Conservation (phyloP, 495 filamentous ascomycete species). For the Talaromyces ruber region DNA sequence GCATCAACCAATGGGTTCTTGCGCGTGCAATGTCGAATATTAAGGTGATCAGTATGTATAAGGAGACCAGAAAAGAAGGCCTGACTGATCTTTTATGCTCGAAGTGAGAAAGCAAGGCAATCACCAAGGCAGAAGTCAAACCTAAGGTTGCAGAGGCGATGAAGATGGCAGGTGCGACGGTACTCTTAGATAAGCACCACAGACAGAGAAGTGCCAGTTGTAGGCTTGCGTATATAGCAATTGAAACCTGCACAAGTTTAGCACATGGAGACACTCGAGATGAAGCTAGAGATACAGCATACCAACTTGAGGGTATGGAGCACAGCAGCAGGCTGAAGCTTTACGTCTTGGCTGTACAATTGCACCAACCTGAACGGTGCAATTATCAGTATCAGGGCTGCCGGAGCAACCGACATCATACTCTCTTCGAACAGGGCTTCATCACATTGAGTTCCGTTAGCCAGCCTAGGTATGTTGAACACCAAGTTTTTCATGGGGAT, state of each 20-base stretch:
- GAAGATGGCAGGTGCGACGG: no score
- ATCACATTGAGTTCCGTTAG: neutral
- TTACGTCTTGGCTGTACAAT: neutral
- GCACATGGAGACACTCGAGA: no score
- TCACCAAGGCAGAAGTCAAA: neutral
- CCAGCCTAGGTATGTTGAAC: neutral
- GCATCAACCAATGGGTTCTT: constrained; percentile 1
- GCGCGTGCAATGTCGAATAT: neutral
- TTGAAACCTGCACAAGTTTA: no score
- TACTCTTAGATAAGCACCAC: no score
- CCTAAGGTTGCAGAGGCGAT: neutral
- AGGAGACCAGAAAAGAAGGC: neutral
- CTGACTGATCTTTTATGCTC: neutral
- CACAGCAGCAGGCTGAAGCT: no score
- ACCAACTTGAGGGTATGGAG: no score
- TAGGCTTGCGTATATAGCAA: no score
- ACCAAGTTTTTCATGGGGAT: neutral
- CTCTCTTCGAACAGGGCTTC: neutral
- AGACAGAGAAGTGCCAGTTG: no score
- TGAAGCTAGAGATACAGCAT: no score
- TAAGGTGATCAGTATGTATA: neutral
- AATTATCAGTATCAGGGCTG: neutral
- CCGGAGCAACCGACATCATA: neutral
- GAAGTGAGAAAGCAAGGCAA: neutral
- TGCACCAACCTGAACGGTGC: neutral